Percentiles rank a stretch among this genome's conserved stretches.
Conservation (phyloP, 306 rosid genomes). For the Quercus gilva region DNA sequence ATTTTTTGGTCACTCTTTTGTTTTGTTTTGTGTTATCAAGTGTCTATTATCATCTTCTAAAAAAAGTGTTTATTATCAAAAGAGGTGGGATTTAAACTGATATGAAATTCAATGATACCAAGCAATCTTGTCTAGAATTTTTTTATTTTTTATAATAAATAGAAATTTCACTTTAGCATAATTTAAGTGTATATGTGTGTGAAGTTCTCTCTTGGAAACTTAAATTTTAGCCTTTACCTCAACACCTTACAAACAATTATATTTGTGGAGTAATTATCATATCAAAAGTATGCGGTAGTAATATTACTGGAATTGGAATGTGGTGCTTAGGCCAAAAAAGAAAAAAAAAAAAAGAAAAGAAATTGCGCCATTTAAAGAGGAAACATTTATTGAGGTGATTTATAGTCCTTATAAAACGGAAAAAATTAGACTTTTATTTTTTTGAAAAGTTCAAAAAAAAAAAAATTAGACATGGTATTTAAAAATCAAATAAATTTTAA, state of each 20-base stretch:
- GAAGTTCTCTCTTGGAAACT: accelerated
- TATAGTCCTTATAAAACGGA: no score
- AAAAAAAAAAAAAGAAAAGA: no score
- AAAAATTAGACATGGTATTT: no score
- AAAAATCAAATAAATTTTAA: no score
- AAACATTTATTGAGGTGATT: no score
- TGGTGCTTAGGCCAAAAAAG: no score
- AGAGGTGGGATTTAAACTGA: background rate
- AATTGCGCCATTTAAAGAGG: no score
- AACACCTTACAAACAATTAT: accelerated
- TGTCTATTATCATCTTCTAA: background rate
- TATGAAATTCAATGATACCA: background rate
- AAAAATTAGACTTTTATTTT: no score
- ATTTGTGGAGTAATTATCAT: accelerated
- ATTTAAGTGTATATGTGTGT: no score
- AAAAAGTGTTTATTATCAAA: background rate
- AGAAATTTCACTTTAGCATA: accelerated
- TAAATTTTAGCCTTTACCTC: accelerated
- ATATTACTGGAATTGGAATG: background rate
- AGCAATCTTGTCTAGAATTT: background rate
- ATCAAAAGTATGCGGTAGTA: accelerated
- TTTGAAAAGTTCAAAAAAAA: no score
- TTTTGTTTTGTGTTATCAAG: background rate
- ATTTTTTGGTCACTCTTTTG: background rate
- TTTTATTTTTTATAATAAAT: no score